Evolutionary conservation across 2,329 filamentous ascomycete species (phyloP), one percentile per base, ranked within the genome.

Genomic region (Simplicillium sp.): DNA sequence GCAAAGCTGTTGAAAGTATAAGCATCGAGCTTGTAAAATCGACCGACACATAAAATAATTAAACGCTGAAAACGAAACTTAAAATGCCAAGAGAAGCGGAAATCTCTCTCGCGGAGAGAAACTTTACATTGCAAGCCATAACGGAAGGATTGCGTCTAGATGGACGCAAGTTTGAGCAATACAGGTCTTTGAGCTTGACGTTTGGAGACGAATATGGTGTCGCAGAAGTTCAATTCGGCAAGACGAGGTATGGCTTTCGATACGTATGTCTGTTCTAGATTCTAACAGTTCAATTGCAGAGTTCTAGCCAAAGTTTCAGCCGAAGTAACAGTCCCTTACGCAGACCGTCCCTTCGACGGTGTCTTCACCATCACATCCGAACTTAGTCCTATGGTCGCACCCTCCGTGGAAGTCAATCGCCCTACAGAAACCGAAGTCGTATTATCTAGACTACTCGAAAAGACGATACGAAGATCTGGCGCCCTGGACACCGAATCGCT

Each of bases 401-500:
- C 92, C 12, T 82, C 85, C 29, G 94, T 94, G 64, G 89, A 96
- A 62, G 77, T 84, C 50, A 87, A 85, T 60, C 77, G 87, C 40
- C 84, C 84, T 37, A 89, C 83, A 47, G 85, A 94, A 53, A 76
- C 83, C 42, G 92, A 97, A 65, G 73, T 89, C 3, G 75, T 95
- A 34, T 78, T 97, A 20, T 88, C 89, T 9, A 82, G 90, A 29
- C 76, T 92, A 34, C 80, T 98, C 15, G 92, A 98, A 61, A 95
- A 95, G 66, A 90, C 92, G 8, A 80, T 97, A 45, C 88, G 92
- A 34, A 82, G 92, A 45, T 95, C 89, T 1, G 84, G 84, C 51
- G 90, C 92, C 7, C 77, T 98, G 33, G 90, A 97, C 60, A 95
- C 89, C 29, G 92, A 98, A 64, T 95, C 89, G 4, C 75, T 98